A percentile compares a stretch with the other conserved stretches of the same genome.
Conservation (phyloP, 441 rosid genomes). For the Gossypium gossypioides region DNA sequence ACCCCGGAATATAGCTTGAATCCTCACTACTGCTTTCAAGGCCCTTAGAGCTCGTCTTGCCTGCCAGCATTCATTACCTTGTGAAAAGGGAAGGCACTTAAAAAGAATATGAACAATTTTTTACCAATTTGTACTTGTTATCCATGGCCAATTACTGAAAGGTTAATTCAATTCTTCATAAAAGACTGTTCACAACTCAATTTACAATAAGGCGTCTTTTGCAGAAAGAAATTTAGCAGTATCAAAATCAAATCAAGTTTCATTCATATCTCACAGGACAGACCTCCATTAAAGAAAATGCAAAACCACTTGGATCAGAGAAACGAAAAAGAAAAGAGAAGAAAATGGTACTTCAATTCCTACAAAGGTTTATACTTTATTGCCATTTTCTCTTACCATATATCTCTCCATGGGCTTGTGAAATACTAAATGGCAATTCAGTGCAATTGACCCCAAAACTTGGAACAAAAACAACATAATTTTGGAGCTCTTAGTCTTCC, state of each 20-base stretch:
- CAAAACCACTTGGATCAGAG: not conserved
- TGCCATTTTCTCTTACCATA: not conserved
- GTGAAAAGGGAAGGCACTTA: too few species aligned
- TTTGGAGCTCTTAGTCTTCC: not conserved
- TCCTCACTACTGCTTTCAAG: constrained; percentile 74
- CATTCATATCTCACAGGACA: not conserved
- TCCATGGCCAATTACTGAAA: not conserved
- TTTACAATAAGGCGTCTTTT: not conserved
- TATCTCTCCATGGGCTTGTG: not conserved
- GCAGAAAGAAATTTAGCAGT: too few species aligned
- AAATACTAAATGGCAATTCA: not conserved
- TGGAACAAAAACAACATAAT: too few species aligned
- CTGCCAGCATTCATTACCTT: constrained; percentile 25
- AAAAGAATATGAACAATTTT: too few species aligned
- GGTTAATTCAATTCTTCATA: not conserved
- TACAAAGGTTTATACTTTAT: not conserved
- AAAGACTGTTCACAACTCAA: not conserved
- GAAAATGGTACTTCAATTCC: not conserved
- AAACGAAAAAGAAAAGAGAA: not conserved
- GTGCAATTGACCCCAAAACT: not conserved
- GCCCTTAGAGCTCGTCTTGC: constrained; percentile 84
- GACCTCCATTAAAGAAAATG: too few species aligned
- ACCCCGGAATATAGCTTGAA: constrained; percentile 87
- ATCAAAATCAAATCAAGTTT: too few species aligned
- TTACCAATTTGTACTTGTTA: not conserved